Percentiles rank a stretch among this genome's conserved stretches.
phyloP scores from a whole-genome alignment of 129 eudicot species.

The Chrysanthemum makinoi region DNA sequence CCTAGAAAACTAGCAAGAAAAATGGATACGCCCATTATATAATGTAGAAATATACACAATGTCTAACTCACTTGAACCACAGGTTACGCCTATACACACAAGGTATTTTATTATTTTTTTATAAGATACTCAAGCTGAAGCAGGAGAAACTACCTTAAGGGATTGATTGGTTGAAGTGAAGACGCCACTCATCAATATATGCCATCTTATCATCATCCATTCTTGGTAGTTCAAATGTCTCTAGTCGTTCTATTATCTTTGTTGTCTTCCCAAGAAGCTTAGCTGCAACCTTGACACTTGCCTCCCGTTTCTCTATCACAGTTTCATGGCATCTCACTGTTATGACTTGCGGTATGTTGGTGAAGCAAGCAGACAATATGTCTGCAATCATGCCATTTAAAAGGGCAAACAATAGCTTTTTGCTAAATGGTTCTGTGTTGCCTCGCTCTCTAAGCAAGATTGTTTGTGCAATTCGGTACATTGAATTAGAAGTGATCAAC shows the following conservation, averaged over 20 bases:
- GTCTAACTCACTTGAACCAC: no score
- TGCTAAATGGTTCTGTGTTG: not conserved
- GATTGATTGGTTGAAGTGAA: not conserved
- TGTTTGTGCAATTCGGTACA: slow-evolving; percentile 11
- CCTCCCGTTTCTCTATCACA: slow-evolving; percentile 7
- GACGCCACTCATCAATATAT: slow-evolving; percentile 3
- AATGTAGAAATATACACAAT: no score
- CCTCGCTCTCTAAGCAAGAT: not conserved
- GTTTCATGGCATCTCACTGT: not conserved
- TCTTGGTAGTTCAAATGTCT: not conserved
- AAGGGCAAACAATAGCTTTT: not conserved
- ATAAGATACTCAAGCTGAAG: no score
- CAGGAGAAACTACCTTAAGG: not conserved
- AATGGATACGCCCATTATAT: no score
- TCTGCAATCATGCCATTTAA: slow-evolving; percentile 10
- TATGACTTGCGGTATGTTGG: not conserved
- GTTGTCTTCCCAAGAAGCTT: slow-evolving; percentile 13
- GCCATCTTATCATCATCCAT: slow-evolving; percentile 11
- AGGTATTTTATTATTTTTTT: no score
- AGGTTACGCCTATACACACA: no score
- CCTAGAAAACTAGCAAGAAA: no score
- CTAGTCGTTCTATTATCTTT: slow-evolving; percentile 1
- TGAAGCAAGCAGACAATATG: slow-evolving; percentile 11
- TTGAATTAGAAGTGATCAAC: not conserved
- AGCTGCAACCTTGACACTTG: not conserved